Conservation (phyloP, 352 stramenopile species). For the Saprolegnia diclina region DNA sequence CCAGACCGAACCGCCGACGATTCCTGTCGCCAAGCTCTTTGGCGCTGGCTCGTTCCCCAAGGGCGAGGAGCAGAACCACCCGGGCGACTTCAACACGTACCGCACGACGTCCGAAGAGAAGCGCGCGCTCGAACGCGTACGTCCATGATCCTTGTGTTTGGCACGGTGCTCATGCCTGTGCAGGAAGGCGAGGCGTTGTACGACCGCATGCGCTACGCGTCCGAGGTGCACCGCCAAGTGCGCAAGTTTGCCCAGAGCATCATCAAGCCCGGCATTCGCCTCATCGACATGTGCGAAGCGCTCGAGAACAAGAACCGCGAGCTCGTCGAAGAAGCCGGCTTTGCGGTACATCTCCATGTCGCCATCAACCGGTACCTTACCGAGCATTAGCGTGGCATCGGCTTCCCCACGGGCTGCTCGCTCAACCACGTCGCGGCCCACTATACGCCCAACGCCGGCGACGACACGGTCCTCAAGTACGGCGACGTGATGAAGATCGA, state of each 20-base stretch:
- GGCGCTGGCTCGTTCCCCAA: slow-evolving; percentile 65
- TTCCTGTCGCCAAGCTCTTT: slow-evolving; percentile 80
- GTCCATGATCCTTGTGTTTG: slow-evolving; percentile 53
- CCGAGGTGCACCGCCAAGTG: slow-evolving; percentile 92
- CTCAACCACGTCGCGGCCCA: slow-evolving; percentile 97
- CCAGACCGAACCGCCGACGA: slow-evolving; percentile 95
- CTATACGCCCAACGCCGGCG: slow-evolving; percentile 95
- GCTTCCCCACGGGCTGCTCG: slow-evolving; percentile 94
- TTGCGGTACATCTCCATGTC: slow-evolving; percentile 41
- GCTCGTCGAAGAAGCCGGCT: slow-evolving; percentile 90
- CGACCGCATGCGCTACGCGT: slow-evolving; percentile 80
- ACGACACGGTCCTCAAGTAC: slow-evolving; percentile 91
- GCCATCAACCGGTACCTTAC: neutral
- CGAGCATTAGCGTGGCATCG: slow-evolving; percentile 69
- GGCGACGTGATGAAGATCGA: slow-evolving; percentile 98
- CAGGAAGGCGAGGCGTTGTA: slow-evolving; percentile 40
- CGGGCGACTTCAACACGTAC: slow-evolving; percentile 90
- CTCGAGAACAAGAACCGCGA: slow-evolving; percentile 96
- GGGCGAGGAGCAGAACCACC: slow-evolving; percentile 92
- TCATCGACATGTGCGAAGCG: slow-evolving; percentile 94
- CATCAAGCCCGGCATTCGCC: slow-evolving; percentile 94
- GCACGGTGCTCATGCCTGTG: slow-evolving; percentile 33
- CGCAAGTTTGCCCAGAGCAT: slow-evolving; percentile 92
- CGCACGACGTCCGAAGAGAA: slow-evolving; percentile 81
- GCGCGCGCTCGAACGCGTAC: slow-evolving; percentile 76